Base-by-base conservation (phyloP, 805 yeast species). In the Cyberlindnera americana region DNA sequence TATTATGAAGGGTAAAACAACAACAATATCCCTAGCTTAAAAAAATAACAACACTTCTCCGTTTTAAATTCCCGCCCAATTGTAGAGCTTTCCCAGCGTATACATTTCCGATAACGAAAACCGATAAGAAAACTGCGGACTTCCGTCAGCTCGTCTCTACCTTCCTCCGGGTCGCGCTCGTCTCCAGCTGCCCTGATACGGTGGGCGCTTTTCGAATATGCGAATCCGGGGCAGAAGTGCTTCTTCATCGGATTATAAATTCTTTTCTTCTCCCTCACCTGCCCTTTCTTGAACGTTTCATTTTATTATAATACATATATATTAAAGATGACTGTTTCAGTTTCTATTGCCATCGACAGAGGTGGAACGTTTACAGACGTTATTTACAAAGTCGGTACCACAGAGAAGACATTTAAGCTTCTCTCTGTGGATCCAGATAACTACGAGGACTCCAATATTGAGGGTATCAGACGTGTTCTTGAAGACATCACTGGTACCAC, bases 401-500 rank as follows among this genome's bases (percentile, higher is more conserved):
- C 24, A 2, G 49, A 46, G 44, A 41, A 41, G 44, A 39, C 67
- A 2, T 72, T 71, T 57, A 72, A 72, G 49, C 54, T 72, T 15
- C 55, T 72, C 18, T 70, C 76, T 5, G 75, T 69, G 3, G 77
- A 46, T 39, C 75, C 77, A 3, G 53, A 54, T 15, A 71, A 72
- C 54, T 72, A 72, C 48, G 56, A 54, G 21, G 77, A 72, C 53
- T 75, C 77, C 6, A 74, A 73, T 26, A 70, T 74, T 15, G 77
- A 72, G 49, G 77, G 76, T 17, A 72, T 72, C 32, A 60, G 77
- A 46, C 49, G 70, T 40, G 69, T 72, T 1, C 57, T 72, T 16
- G 74, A 70, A 39, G 54, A 53, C 23, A 67, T 63, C 13, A 63
- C 61, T 1, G 65, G 63, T 1, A 46, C 31, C 1, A 4, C 39